A percentile compares a stretch with the other conserved stretches of the same genome.
Conservation (phyloP, 805 yeast species). For the Zygotorulaspora florentina region DNA sequence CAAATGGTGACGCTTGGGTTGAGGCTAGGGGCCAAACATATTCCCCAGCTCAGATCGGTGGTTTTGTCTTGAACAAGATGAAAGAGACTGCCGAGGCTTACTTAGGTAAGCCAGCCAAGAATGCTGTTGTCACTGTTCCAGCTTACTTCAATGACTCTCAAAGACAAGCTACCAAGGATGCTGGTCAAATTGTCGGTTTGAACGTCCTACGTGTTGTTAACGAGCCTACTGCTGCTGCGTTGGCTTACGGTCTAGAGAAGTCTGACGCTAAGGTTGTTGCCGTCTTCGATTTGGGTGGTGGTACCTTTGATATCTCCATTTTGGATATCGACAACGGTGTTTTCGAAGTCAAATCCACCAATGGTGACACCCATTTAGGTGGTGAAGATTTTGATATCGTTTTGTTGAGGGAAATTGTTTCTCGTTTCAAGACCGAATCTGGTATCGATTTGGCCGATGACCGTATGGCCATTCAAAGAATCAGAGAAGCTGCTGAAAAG, state of each 20-base stretch:
- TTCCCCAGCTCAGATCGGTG: constrained; percentile 96
- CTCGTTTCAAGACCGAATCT: constrained; percentile 70
- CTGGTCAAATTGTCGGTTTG: constrained; percentile 94
- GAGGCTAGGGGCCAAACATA: constrained; percentile 82
- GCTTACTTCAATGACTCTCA: constrained; percentile 82
- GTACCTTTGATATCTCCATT: constrained; percentile 96
- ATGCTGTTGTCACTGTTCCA: constrained; percentile 89
- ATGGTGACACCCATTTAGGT: constrained; percentile 86
- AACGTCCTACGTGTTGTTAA: constrained; percentile 76
- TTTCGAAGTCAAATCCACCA: constrained; percentile 94
- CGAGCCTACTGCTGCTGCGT: constrained; percentile 89
- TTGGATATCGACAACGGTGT: constrained; percentile 97
- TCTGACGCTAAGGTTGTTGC: constrained; percentile 77
- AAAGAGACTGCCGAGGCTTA: constrained; percentile 95
- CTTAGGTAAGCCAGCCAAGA: constrained; percentile 79
- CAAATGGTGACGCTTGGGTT: constrained; percentile 95
- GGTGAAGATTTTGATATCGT: constrained; percentile 88
- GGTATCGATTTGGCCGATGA: constrained; percentile 56
- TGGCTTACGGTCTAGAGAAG: constrained; percentile 92
- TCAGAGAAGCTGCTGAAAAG: constrained; percentile 80
- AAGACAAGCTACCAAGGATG: constrained; percentile 87
- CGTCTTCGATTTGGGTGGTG: constrained; percentile 97
- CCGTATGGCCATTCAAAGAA: constrained; percentile 69
- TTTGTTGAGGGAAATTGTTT: constrained; percentile 77
- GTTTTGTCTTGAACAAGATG: constrained; percentile 91